Evolutionary conservation across 495 filamentous ascomycete genomes (phyloP), one percentile per base, ranked within the genome.

Genomic region (Cudoniella acicularis): DNA sequence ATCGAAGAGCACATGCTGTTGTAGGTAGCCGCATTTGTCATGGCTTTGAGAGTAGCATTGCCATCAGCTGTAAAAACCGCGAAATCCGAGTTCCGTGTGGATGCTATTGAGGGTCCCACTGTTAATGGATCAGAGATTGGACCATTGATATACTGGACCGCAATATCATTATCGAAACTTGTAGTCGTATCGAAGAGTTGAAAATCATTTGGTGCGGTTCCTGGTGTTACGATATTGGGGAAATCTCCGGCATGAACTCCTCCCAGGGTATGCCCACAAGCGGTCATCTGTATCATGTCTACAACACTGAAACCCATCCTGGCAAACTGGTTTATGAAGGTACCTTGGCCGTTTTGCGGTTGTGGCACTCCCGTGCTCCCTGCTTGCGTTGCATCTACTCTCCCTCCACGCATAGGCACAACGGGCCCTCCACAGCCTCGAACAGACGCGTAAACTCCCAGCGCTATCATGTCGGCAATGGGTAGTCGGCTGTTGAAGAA

Each of bases 181-280:
- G 74, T 67, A 3, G 71, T 75, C 10, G 71, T 77, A 40, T 78
- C 70, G 23, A 66, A 62, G 10, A 72, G 52, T 17, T 70, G 70
- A 45, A 77, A 73, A 30, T 78, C 81, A 40, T 81, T 73, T n/a
- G 67, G 61, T 6, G 73, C 73, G n/a, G 72, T 69, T 3, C 75
- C 73, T 11, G 68, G 54, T 1, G 78, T 70, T 1, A 85, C 77
- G 43, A 84, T 77, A 17, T 78, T 68, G 1, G 81, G 78, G 60
- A 85, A 85, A 55, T 81, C 74, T 10, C 56, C 64, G 4, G 72
- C 73, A 67, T 87, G 84, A 6, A 86, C 83, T 18, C 81, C 80
- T 21, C 84, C 84, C 27, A 87, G 70, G 2, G 80, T 79, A 64
- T 87, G 84, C 1, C 84, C 84, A 57, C 84, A 87, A 17, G 83